Conservation (phyloP, 176 grass and related monocot species). For the Oryza coarctata region DNA sequence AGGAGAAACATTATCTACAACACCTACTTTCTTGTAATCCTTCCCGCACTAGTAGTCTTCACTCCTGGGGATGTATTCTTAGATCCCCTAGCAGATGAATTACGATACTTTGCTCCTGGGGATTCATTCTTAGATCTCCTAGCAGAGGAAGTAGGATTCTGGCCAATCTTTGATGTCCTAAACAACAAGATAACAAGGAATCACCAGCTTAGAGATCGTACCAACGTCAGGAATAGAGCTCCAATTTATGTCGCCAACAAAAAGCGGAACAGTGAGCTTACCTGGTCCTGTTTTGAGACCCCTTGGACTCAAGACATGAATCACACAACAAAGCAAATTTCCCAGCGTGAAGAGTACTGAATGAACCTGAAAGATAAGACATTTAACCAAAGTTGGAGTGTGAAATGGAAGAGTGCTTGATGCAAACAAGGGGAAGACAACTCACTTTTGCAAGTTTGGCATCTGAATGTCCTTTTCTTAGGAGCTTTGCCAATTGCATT, state of each 20-base stretch:
- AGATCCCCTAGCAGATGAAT: constrained; percentile 34
- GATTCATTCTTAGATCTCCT: constrained; percentile 43
- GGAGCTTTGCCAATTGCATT: constrained; percentile 51
- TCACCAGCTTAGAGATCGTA: not conserved
- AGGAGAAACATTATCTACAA: not conserved
- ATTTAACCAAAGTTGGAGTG: constrained; percentile 12
- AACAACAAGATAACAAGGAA: constrained; percentile 20
- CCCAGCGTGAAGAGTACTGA: constrained; percentile 39
- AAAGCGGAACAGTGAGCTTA: constrained; percentile 29
- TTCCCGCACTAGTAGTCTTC: constrained; percentile 45
- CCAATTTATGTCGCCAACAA: not conserved
- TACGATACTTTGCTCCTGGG: constrained; percentile 36
- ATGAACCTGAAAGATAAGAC: constrained; percentile 38
- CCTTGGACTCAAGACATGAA: constrained; percentile 51
- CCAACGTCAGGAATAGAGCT: not conserved
- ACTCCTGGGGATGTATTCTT: constrained; percentile 46
- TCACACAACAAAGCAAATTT: constrained; percentile 65
- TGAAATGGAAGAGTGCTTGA: not conserved
- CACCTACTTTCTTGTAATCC: constrained; percentile 69
- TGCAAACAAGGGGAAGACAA: not conserved
- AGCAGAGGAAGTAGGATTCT: constrained; percentile 30
- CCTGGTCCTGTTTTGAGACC: constrained; percentile 16
- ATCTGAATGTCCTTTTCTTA: constrained; percentile 43
- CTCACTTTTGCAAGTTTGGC: constrained; percentile 56
- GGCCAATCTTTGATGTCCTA: constrained; percentile 40